Conservation (phyloP, 176 grass and related monocot species). For the Avena sativa region DNA sequence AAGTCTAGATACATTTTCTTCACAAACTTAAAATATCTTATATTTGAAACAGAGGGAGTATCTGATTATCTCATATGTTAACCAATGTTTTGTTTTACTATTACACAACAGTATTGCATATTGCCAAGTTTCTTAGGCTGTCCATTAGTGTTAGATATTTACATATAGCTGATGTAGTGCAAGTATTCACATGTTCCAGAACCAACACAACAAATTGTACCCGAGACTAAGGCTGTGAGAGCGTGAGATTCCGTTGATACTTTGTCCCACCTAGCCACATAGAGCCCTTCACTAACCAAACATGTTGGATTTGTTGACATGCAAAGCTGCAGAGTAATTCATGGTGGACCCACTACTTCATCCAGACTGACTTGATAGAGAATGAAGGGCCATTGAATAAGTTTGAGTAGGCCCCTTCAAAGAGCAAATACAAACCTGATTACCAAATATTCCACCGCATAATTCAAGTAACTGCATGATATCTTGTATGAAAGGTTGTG, state of each 20-base stretch:
- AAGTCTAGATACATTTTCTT: no score
- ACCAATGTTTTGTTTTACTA: neutral
- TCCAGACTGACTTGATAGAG: conserved; percentile 88
- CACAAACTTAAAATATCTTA: no score
- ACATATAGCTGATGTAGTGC: no score
- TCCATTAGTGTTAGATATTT: neutral
- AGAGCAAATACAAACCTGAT: conserved; percentile 66
- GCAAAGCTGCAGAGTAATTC: conserved; percentile 84
- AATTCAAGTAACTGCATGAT: no score
- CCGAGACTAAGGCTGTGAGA: neutral
- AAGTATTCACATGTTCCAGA: conserved; percentile 29
- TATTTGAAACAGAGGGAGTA: no score
- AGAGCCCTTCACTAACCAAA: conserved; percentile 13
- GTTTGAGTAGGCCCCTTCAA: conserved; percentile 71
- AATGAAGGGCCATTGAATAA: conserved; percentile 84
- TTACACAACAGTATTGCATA: neutral
- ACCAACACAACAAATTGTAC: neutral
- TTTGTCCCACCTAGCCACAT: neutral
- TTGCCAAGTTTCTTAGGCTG: conserved; percentile 27
- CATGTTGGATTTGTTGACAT: conserved; percentile 41
- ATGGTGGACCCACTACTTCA: conserved; percentile 94
- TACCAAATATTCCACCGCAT: conserved; percentile 82
- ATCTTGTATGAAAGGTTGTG: no score
- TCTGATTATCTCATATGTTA: conserved; percentile 16
- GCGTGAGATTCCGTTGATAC: no score